A percentile compares a stretch with the other conserved stretches of the same genome.
phyloP scores from a whole-genome alignment of 768 basidiomycete species.

The Calocera viscosa region DNA sequence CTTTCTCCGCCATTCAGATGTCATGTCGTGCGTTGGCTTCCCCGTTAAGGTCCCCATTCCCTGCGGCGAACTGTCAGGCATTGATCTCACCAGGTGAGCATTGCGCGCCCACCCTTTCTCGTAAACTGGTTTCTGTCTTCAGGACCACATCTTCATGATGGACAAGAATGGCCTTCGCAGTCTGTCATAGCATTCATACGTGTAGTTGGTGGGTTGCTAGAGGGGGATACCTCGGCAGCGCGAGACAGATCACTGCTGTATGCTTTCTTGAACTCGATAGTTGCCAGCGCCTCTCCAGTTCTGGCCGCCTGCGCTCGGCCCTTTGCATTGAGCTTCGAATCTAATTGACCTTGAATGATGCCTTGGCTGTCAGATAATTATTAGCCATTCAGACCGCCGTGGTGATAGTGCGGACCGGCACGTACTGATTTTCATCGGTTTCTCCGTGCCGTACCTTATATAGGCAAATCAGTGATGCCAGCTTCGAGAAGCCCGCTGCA shows the following conservation, averaged over 20 bases:
- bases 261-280: conserved; percentile 44
- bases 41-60: conserved; percentile 10
- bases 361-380: conserved; percentile 16
- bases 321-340: conserved; percentile 50
- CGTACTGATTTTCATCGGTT: conserved; percentile 2
- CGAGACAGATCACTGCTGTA: conserved; percentile 62
- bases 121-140: not conserved
- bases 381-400: not conserved
- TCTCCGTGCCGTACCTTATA: conserved; percentile 2
- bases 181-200: conserved; percentile 31
- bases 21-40: not conserved
- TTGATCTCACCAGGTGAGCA: not conserved
- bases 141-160: conserved; percentile 32
- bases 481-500: not conserved
- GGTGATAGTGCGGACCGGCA: not conserved
- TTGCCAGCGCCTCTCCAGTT: conserved; percentile 43
- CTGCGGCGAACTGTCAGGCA: not conserved
- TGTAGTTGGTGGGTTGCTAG: not conserved
- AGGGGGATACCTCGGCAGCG: conserved; percentile 43
- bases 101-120: not conserved
- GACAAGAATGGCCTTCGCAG: conserved; percentile 48
- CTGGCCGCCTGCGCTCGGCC: conserved; percentile 49
- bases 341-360: conserved; percentile 65
- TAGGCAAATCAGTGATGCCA: not conserved
- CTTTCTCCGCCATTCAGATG: not conserved